These are phyloP conservation scores for Tanozyma kutaoensis DNA, from an alignment of 805 yeast species.

Conservation along the genomic window DNA sequence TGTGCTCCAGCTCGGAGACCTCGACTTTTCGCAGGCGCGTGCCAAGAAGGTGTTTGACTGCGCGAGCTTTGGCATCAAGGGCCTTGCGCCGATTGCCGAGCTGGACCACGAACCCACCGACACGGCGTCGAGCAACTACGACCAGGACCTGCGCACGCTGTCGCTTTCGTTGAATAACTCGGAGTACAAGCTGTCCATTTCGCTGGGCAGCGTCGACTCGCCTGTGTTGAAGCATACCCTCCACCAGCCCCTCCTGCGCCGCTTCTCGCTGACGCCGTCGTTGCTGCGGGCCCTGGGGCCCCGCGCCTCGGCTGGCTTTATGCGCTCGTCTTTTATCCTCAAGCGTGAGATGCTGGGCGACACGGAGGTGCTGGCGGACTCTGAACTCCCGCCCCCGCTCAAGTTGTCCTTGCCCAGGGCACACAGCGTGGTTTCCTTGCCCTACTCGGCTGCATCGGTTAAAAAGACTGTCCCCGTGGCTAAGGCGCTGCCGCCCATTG, in stretches of 20 bases:
- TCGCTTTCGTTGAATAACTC: slow-evolving; percentile 25
- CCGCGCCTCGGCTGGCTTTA: slow-evolving; percentile 28
- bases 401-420: too few species aligned
- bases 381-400: too few species aligned
- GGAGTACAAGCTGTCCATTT: slow-evolving; percentile 22
- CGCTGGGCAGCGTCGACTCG: slow-evolving; percentile 18
- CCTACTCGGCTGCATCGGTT: too few species aligned
- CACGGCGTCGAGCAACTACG: slow-evolving; percentile 16
- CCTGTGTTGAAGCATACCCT: too few species aligned
- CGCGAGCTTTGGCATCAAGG: slow-evolving; percentile 11
- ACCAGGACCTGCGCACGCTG: slow-evolving; percentile 16
- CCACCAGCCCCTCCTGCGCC: too few species aligned
- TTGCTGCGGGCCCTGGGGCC: slow-evolving; percentile 2
- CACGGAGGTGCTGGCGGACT: too few species aligned
- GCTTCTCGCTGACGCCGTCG: too few species aligned
- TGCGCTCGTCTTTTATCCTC: slow-evolving; percentile 28
- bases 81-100: slow-evolving; percentile 27
- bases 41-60: slow-evolving; percentile 10
- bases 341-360: slow-evolving; percentile 29
- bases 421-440: too few species aligned
- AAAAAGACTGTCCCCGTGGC: too few species aligned
- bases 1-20: slow-evolving; percentile 1
- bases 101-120: slow-evolving; percentile 12
- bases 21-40: slow-evolving; percentile 2
- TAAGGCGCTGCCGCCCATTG: too few species aligned